Evolutionary conservation across 768 basidiomycete genomes (phyloP).

Genomic region (Fistulinella prunicolor): DNA sequence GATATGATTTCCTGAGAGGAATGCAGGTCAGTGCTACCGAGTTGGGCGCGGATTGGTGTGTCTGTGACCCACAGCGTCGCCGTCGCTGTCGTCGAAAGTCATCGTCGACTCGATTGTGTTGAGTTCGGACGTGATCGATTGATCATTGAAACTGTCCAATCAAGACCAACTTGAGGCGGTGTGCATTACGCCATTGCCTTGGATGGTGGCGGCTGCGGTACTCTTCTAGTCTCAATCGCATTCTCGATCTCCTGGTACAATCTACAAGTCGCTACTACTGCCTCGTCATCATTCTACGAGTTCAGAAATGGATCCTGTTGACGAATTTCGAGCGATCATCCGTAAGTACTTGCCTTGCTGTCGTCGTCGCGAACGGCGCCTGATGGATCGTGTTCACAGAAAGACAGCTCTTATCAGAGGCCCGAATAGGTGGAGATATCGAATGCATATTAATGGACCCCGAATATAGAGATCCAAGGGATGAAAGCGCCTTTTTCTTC

Average conservation of each 20-base stretch:
- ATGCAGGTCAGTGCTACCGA: constrained; percentile 6
- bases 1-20: constrained; percentile 19
- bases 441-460: constrained; percentile 22
- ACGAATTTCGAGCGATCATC: constrained; percentile 16
- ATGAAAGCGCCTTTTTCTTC: constrained; percentile 22
- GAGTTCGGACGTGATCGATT: too few species aligned
- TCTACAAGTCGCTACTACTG: too few species aligned
- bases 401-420: constrained; percentile 23
- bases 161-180: too few species aligned
- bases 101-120: too few species aligned
- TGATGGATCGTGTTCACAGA: constrained; percentile 14
- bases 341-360: constrained; percentile 9
- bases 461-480: constrained; percentile 20
- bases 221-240: too few species aligned
- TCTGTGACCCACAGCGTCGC: constrained; percentile 8
- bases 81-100: constrained; percentile 2
- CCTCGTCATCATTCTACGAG: too few species aligned
- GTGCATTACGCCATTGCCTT: too few species aligned
- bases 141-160: not conserved
- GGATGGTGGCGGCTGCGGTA: too few species aligned
- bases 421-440: constrained; percentile 23
- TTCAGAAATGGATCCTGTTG: too few species aligned
- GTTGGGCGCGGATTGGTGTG: not conserved
- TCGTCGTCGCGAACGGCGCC: not conserved
- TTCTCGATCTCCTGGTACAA: too few species aligned